Evolutionary conservation across 2,329 filamentous ascomycete species (phyloP), one percentile per base, ranked within the genome.

Genomic region (Fusarium longipes): DNA sequence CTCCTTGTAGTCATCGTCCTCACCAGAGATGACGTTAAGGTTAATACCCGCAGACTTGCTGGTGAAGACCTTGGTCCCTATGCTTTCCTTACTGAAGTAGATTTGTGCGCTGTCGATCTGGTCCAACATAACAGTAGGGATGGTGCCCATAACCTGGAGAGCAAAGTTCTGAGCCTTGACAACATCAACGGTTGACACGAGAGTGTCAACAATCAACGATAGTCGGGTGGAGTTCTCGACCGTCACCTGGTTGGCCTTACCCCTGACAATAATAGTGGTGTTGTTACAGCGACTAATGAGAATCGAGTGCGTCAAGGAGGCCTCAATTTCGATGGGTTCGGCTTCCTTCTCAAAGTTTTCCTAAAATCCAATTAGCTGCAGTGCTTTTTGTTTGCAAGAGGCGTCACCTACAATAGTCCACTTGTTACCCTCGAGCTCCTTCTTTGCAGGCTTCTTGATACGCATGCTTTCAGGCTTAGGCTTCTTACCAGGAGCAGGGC

Each of bases 151-250:
- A 51, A 99, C 92, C 80, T 97, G 93, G n/a, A 98, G 83, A 15
- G 93, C 94, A 77, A 99, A 97, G 78, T 96, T 97, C 71, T 91
- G 88, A 45, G 91, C 95, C 82, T 98, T 98, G 83, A 99, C 96
- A 24, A 97, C 92, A 75, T 99, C 96, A 57, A 99, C 88, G 30
- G 92, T 93, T 47, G 92, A 96, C 45, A 98, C 92, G 12, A 98
- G 88, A 1, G 89, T 92, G 73, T 98, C 95, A 53, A 98, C 87
- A 50, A 98, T 88, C 52, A 99, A 86, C 27, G 93, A 96, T 18
- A 96, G 84, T 48, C 93, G 90, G 44, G 85, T 87, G 56, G 91
- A 95, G 82, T 97, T 97, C 81, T 98, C 96, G 71, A 98, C 87
- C 7, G 93, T 95, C 65, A 99, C 92, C n/a, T 96, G 93, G 77